Evolutionary conservation across 768 basidiomycete genomes (phyloP).

Genomic region (Termitomyces sp.): DNA sequence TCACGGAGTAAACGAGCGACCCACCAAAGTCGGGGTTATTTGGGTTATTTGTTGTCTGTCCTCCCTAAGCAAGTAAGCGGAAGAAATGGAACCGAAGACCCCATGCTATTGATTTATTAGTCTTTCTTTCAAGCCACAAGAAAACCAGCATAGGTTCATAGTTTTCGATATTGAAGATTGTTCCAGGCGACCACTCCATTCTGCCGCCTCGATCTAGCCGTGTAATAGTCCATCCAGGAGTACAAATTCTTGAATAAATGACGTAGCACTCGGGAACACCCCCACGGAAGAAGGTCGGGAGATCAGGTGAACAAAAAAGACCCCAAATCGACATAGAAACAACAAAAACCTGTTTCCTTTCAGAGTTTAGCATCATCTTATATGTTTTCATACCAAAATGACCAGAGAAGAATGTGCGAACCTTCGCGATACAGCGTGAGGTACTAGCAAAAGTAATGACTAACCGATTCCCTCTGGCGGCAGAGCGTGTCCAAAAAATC

Average conservation of each 20-base stretch:
- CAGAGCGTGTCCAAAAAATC: not conserved
- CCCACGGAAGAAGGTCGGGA: not conserved
- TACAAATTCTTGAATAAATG: not conserved
- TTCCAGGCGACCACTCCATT: not conserved
- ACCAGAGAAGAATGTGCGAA: not conserved
- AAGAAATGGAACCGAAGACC: no score
- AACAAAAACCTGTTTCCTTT: not conserved
- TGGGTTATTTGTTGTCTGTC: no score
- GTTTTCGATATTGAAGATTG: no score
- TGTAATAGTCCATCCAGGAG: not conserved
- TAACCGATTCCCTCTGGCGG: not conserved
- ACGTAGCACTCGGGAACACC: no score
- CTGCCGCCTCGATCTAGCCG: no score
- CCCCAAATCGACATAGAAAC: not conserved
- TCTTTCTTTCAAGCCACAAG: no score
- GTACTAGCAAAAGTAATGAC: not conserved
- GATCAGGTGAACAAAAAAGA: not conserved
- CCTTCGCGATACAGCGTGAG: not conserved
- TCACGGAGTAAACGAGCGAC: no score
- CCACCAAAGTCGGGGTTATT: no score
- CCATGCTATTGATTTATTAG: no score
- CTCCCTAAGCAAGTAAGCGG: no score
- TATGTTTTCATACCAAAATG: no score
- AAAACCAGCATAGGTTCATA: no score
- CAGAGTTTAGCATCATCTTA: not conserved